These are phyloP conservation scores for Yarrowia divulgata DNA, from an alignment of 805 yeast genomes.

Conservation along the genomic window DNA sequence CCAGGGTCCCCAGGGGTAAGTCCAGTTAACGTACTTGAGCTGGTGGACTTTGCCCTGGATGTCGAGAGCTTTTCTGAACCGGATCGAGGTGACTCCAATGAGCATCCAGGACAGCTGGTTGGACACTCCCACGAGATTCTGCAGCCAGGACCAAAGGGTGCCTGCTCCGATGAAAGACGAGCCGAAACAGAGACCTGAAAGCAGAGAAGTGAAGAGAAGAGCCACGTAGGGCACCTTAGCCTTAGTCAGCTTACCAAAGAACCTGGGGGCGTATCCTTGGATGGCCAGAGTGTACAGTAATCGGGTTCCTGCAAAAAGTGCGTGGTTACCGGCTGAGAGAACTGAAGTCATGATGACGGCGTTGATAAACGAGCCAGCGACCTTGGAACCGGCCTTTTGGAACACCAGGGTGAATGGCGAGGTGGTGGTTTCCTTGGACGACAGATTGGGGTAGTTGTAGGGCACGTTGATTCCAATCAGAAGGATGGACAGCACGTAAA, in stretches of 20 bases:
- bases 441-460: conserved; percentile 58
- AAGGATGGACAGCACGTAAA: conserved; percentile 62
- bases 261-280: conserved; percentile 65
- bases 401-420: conserved; percentile 58
- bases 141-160: conserved; percentile 62
- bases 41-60: conserved; percentile 53
- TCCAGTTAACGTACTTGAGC: conserved; percentile 60
- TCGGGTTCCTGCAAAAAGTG: conserved; percentile 70
- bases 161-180: conserved; percentile 62
- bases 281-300: conserved; percentile 65
- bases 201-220: conserved; percentile 58
- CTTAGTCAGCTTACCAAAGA: conserved; percentile 57
- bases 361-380: conserved; percentile 60
- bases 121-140: conserved; percentile 67
- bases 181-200: conserved; percentile 67
- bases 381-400: conserved; percentile 55
- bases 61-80: conserved; percentile 60
- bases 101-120: conserved; percentile 70
- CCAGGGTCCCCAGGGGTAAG: conserved; percentile 59
- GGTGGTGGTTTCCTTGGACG: conserved; percentile 54
- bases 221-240: conserved; percentile 62
- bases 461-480: conserved; percentile 68
- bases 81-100: conserved; percentile 60
- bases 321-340: conserved; percentile 70
- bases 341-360: conserved; percentile 68